Conservation (phyloP, 805 yeast species). For the Ogataea salicorniae region DNA sequence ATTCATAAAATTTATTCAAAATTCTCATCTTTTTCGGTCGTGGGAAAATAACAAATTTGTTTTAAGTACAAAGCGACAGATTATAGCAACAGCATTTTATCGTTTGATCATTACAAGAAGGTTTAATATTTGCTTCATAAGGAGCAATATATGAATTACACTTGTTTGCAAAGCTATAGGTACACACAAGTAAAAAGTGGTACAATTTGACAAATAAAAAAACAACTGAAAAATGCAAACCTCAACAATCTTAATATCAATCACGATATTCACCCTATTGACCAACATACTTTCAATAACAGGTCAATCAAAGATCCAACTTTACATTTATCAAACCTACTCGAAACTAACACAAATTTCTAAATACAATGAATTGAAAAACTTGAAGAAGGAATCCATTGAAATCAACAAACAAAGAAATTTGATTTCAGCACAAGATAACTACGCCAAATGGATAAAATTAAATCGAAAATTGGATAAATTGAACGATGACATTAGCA, state of each 20-base stretch:
- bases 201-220: too few relatives aligned
- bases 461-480: conserved; percentile 68
- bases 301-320: conserved; percentile 17
- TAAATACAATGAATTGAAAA: conserved; percentile 27
- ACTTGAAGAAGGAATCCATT: conserved; percentile 39
- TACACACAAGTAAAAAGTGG: too few relatives aligned
- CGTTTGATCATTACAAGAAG: too few relatives aligned
- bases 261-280: conserved; percentile 33
- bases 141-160: too few relatives aligned
- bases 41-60: too few relatives aligned
- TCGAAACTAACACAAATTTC: conserved; percentile 17
- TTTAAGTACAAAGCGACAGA: too few relatives aligned
- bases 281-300: conserved; percentile 39
- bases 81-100: too few relatives aligned
- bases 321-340: conserved; percentile 10
- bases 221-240: conserved; percentile 7
- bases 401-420: conserved; percentile 49
- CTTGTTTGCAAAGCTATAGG: too few relatives aligned
- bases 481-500: conserved; percentile 46
- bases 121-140: too few relatives aligned
- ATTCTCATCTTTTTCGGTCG: too few relatives aligned
- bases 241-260: conserved; percentile 29
- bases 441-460: conserved; percentile 95
- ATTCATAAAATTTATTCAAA: too few relatives aligned
- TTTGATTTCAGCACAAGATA: conserved; percentile 78